phyloP scores from a whole-genome alignment of 345 rosid species.

The Eutrema heterophyllum region DNA sequence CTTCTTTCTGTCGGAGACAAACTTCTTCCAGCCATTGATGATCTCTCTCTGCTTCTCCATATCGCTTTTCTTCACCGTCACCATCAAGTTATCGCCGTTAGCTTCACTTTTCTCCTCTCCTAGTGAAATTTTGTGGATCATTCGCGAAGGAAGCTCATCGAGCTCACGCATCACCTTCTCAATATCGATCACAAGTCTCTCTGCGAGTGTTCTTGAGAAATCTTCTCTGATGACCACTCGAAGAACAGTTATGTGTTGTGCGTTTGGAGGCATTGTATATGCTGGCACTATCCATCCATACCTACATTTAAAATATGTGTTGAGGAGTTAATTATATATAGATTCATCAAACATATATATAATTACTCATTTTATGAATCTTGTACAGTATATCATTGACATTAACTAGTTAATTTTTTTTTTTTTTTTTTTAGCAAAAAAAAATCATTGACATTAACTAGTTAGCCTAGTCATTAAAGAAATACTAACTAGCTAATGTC shows the following conservation, averaged over 20 bases:
- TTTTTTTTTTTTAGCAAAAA: too few relatives aligned
- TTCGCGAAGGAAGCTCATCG: conserved; percentile 53
- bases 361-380: not conserved
- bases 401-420: too few relatives aligned
- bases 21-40: conserved; percentile 49
- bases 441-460: too few relatives aligned
- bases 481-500: too few relatives aligned
- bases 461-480: too few relatives aligned
- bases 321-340: not conserved
- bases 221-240: conserved; percentile 83
- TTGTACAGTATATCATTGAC: not conserved
- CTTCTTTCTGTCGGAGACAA: conserved; percentile 42
- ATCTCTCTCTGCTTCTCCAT: conserved; percentile 51
- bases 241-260: conserved; percentile 73
- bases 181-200: conserved; percentile 61
- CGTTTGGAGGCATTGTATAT: conserved; percentile 85
- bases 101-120: conserved; percentile 26
- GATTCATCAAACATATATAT: not conserved
- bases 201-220: conserved; percentile 67
- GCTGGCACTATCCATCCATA: conserved; percentile 92
- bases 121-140: conserved; percentile 36
- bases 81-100: conserved; percentile 21
- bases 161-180: conserved; percentile 73
- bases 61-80: conserved; percentile 45
- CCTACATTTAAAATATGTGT: not conserved